Percentiles rank a stretch among this genome's conserved stretches.
These are phyloP conservation scores for Umbelopsis isabellina DNA, from an alignment of 192 early-diverging fungal species.

Conservation along the genomic window DNA sequence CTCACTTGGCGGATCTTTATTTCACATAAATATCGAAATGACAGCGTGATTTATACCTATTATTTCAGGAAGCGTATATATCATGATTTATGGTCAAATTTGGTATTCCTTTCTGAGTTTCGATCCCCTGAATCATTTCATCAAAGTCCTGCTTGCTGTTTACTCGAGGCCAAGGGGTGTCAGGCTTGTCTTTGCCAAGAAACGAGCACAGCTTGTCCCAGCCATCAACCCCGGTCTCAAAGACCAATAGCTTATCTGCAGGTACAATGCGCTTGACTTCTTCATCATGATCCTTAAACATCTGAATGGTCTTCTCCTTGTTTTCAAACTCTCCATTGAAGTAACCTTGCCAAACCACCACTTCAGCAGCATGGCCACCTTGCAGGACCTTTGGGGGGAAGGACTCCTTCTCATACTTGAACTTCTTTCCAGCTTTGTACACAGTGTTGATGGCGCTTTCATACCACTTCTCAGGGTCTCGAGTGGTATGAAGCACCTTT, in stretches of 20 bases:
- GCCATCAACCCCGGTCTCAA: slow-evolving; percentile 30
- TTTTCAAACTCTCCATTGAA: background rate
- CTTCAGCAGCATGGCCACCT: background rate
- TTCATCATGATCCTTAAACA: slow-evolving; percentile 27
- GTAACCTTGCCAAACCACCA: slow-evolving; percentile 1
- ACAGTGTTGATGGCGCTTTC: background rate
- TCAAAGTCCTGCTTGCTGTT: background rate
- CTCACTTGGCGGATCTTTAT: no score
- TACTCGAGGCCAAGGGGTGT: slow-evolving; percentile 20
- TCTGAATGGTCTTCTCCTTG: background rate
- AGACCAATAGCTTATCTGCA: slow-evolving; percentile 24
- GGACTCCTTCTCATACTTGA: background rate
- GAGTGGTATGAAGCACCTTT: slow-evolving; percentile 28
- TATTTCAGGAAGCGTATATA: no score
- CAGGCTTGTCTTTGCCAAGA: slow-evolving; percentile 28
- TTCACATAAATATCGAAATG: no score
- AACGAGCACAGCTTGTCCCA: slow-evolving; percentile 37
- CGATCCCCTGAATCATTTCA: no score
- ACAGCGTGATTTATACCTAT: no score
- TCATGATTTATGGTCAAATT: no score
- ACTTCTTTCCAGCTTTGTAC: background rate
- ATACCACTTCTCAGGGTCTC: slow-evolving; percentile 30
- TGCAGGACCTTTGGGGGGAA: background rate
- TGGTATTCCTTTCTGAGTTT: no score
- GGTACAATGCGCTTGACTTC: slow-evolving; percentile 26